Evolutionary conservation across 495 filamentous ascomycete species (phyloP), one percentile per base, ranked within the genome.

Genomic region (Haplographium delicatum): DNA sequence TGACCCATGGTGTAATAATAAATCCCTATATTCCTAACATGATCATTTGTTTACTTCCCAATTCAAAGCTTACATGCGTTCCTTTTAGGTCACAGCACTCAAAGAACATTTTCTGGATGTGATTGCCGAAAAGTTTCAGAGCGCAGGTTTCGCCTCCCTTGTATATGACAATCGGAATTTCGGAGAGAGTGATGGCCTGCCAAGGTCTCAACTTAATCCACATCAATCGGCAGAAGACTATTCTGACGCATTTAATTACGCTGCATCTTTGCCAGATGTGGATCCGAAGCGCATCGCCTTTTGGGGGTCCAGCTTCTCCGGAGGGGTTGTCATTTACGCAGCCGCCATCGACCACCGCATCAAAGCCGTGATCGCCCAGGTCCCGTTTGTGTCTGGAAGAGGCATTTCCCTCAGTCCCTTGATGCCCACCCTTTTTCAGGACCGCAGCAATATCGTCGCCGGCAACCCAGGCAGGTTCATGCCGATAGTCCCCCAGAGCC

Each of bases 181-280:
- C 51, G 67, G 67, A 8, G 56, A 57, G n/a, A 70, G 67, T 50
- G 67, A 68, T 24, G 66, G 66, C 7, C 27, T 47, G 16, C 67
- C 65, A 6, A 35, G 33, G 11, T 15, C 5, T 11, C 13, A 35
- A 35, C n/a, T 35, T 11, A 16, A 35, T 35, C 33, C 33, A 13
- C n/a, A 1, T 5, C 18, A 7, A 5, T 2, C n/a, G 33, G 33
- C 18, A 1, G 18, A 16, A n/a, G 33, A 35, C 3, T 35, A 35
- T n/a, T 35, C 1, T 11, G 33, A 35, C 18, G 33, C 33, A 5
- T 35, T 35, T 16, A 16, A 35, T 16, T 35, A 15, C 33, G 33
- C 33, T 13, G 33, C 33, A 15, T 35, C 33, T 5, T 16, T 15
- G 33, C 11, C 3, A 35, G 33, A 35, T 13, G 33, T 35, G 5